phyloP scores from a whole-genome alignment of 2,329 filamentous ascomycete species.

The Aphanocladium album region DNA sequence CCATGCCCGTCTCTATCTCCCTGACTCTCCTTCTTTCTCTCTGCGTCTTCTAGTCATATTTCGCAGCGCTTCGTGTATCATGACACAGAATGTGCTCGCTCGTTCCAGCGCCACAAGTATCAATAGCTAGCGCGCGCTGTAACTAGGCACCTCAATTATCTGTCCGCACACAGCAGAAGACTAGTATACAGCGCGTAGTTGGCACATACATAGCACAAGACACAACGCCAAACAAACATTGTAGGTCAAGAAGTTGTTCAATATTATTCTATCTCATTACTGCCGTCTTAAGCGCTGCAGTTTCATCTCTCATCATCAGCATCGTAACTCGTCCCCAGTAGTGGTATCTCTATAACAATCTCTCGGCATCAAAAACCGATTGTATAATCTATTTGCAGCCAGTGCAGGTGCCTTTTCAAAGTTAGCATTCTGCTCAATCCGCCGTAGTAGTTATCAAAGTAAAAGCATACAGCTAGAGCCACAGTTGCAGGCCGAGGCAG shows the following conservation, averaged over 20 bases:
- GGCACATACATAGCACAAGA: too few relatives aligned
- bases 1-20: too few relatives aligned
- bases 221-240: too few relatives aligned
- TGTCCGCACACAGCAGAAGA: too few relatives aligned
- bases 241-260: neutral
- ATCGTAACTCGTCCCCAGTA: conserved; percentile 3
- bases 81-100: too few relatives aligned
- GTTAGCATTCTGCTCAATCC: neutral
- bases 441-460: neutral
- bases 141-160: too few relatives aligned
- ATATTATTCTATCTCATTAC: neutral
- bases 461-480: conserved; percentile 13
- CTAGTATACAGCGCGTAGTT: too few relatives aligned
- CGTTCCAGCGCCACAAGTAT: too few relatives aligned
- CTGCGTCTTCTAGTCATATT: too few relatives aligned
- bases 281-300: neutral
- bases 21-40: too few relatives aligned
- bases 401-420: conserved; percentile 5
- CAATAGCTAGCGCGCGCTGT: too few relatives aligned
- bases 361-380: neutral
- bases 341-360: neutral
- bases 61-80: too few relatives aligned
- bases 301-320: neutral
- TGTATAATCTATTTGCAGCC: conserved; percentile 11
- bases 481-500: conserved; percentile 14